These are phyloP conservation scores for Nakazawaea wyomingensis DNA, from an alignment of 805 yeast species.

Conservation along the genomic window DNA sequence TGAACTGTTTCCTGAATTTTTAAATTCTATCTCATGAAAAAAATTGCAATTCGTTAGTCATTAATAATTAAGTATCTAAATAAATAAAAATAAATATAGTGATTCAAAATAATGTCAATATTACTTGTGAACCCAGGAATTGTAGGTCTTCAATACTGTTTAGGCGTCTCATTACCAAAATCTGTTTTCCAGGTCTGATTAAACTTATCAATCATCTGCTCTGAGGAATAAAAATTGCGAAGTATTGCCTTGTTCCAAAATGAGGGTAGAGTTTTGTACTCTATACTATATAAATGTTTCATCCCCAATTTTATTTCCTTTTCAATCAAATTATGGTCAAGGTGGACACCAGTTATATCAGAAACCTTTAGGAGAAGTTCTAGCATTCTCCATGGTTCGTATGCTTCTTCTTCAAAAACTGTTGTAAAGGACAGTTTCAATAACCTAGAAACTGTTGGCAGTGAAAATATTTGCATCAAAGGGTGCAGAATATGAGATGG, in stretches of 20 bases:
- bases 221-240: not conserved
- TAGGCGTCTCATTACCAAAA: not conserved
- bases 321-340: slow-evolving; percentile 6
- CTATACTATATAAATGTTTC: not conserved
- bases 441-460: slow-evolving; percentile 13
- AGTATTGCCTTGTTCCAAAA: slow-evolving; percentile 1
- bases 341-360: slow-evolving; percentile 15
- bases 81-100: not conserved
- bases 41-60: not conserved
- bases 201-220: slow-evolving; percentile 7
- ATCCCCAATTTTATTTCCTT: slow-evolving; percentile 1
- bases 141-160: not conserved
- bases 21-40: not conserved
- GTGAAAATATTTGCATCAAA: slow-evolving; percentile 17
- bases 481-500: slow-evolving; percentile 16
- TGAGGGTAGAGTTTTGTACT: not conserved
- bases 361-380: slow-evolving; percentile 17
- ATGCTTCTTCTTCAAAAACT: slow-evolving; percentile 1
- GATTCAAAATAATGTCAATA: not conserved
- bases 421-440: slow-evolving; percentile 18
- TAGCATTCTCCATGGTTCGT: slow-evolving; percentile 21
- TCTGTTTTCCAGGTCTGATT: slow-evolving; percentile 9
- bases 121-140: no score
- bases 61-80: slow-evolving; percentile 1
- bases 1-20: not conserved